A percentile compares a stretch with the other conserved stretches of the same genome.
These are phyloP conservation scores for Hypoxylon sp. DNA, from an alignment of 2,329 filamentous ascomycete species.

Conservation along the genomic window DNA sequence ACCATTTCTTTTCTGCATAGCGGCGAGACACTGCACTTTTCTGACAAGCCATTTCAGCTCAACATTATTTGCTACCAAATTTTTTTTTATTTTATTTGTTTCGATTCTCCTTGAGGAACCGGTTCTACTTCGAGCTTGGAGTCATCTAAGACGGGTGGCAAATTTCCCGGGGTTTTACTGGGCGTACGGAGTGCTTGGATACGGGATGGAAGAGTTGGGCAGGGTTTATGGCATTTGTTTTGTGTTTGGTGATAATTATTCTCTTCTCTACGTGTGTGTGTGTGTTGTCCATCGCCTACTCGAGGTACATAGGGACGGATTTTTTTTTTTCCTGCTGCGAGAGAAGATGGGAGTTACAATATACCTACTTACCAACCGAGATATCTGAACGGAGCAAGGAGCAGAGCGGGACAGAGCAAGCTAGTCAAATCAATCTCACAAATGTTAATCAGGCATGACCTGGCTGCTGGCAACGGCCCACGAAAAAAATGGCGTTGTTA, in stretches of 20 bases:
- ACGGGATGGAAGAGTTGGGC: slow-evolving; percentile 37
- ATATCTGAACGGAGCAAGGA: slow-evolving; percentile 25
- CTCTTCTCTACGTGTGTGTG: slow-evolving; percentile 9
- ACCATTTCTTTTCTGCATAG: slow-evolving; percentile 48
- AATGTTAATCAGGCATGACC: slow-evolving; percentile 18
- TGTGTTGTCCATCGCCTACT: slow-evolving; percentile 28
- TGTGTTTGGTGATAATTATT: slow-evolving; percentile 28
- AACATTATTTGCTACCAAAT: slow-evolving; percentile 19
- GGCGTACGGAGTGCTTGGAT: slow-evolving; percentile 42
- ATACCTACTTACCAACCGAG: slow-evolving; percentile 23
- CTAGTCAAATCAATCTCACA: slow-evolving; percentile 30
- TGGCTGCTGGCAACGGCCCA: slow-evolving; percentile 5
- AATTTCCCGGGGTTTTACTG: slow-evolving; percentile 27
- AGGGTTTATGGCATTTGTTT: slow-evolving; percentile 29
- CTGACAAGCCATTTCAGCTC: slow-evolving; percentile 24
- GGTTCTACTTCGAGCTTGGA: slow-evolving; percentile 43
- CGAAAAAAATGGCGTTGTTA: background rate
- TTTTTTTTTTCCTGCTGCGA: slow-evolving; percentile 1
- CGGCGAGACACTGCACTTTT: slow-evolving; percentile 44
- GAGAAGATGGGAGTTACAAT: slow-evolving; percentile 27
- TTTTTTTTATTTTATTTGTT: slow-evolving; percentile 13
- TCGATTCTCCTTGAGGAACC: slow-evolving; percentile 27
- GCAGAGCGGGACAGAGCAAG: slow-evolving; percentile 13
- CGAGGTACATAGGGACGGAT: slow-evolving; percentile 27
- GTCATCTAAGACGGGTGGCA: slow-evolving; percentile 43